Evolutionary conservation across 2,329 filamentous ascomycete species (phyloP), one percentile per base, ranked within the genome.

Genomic region (Xylaria sp.): DNA sequence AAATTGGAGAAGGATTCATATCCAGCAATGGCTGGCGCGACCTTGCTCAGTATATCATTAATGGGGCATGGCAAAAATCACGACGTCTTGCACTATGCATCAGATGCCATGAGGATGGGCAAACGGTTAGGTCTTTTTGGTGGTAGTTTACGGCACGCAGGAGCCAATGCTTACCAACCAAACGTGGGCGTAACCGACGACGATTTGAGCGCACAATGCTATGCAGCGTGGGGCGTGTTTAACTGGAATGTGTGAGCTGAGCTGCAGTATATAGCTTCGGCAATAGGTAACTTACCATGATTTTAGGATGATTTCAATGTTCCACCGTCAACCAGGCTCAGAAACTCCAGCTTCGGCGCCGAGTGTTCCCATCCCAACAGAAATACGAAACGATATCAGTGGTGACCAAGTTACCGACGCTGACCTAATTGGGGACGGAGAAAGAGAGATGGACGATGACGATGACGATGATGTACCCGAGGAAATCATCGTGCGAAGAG

Each of bases 191-290:
- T 23, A 6, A n/a, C 23, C 1, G 12, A 62, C n/a, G 47, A 71
- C n/a, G 57, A 63, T 1, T 23, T 62, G 25, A 61, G 51, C 16
- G 65, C 68, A 4, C 51, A 44, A 16, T 42, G 57, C 42, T 73
- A 75, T n/a, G 78, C 77, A 2, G 76, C 78, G 0, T 80, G 78
- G 78, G 78, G 78, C 1, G 68, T 73, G 2, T 82, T 82, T 57
- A 82, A 81, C 63, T 82, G 79, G 79, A 78, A 77, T 63, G 74
- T 79, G 81, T 81, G 68, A 75, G 80, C 69, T 32, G 2, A 29
- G 37, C 6, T 6, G 29, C 10, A 6, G 68, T 21, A 44, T 18
- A 44, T 21, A 18, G 27, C 8, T 23, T 42, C 5, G 5, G 18
- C 8, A 27, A 27, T 13, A 40, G 3, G 40, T 10, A 2, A 18